phyloP scores from a whole-genome alignment of 441 rosid species.

The Pelargonium citronellum region DNA sequence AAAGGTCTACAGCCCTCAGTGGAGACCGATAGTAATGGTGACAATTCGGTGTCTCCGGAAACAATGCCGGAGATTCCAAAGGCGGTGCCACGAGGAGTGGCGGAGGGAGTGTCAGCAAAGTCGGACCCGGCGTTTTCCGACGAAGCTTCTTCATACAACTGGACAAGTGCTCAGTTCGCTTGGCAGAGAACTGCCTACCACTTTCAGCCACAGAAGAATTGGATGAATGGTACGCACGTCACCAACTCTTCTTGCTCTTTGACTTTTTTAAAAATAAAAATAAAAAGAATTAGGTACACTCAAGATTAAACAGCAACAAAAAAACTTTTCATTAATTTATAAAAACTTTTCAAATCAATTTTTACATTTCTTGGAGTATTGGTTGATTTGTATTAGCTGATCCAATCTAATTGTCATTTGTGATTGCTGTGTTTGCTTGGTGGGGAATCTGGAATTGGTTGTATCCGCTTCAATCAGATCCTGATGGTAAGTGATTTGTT shows the following conservation, averaged over 20 bases:
- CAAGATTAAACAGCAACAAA: too few species aligned
- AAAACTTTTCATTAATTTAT: too few species aligned
- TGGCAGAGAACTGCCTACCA: conserved; percentile 84
- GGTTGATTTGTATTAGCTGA: neutral
- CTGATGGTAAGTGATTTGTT: conserved; percentile 50
- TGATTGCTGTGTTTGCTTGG: conserved; percentile 8
- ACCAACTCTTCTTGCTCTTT: neutral
- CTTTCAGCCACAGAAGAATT: conserved; percentile 71
- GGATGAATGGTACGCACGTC: conserved; percentile 68
- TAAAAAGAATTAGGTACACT: too few species aligned
- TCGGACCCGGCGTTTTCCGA: conserved; percentile 34
- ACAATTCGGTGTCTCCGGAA: neutral
- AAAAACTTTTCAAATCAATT: too few species aligned
- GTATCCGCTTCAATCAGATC: conserved; percentile 47
- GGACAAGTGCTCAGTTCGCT: conserved; percentile 64
- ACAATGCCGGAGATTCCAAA: conserved; percentile 10
- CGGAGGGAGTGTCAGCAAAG: conserved; percentile 68
- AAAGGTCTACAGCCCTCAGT: conserved; percentile 20
- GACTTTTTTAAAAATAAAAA: too few species aligned
- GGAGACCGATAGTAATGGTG: neutral
- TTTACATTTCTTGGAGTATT: neutral
- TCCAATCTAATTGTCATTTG: neutral
- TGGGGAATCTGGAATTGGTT: conserved; percentile 18
- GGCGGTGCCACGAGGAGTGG: too few species aligned
- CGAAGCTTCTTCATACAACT: conserved; percentile 21